phyloP scores from a whole-genome alignment of 257 asterid species.

The Nicotiana undulata region DNA sequence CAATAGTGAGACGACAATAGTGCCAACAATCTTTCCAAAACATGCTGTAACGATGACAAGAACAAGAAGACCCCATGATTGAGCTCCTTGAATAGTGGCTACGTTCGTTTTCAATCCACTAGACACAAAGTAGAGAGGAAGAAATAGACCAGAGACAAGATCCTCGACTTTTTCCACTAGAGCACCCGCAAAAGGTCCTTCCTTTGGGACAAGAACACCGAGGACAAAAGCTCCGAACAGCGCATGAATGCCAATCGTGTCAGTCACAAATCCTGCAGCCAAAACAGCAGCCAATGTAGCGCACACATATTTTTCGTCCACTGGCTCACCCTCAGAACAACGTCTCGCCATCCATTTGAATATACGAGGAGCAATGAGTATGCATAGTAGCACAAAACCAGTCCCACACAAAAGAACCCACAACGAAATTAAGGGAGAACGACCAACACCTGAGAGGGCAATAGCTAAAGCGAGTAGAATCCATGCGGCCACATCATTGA shows the following conservation, averaged over 20 bases:
- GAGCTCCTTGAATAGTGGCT: conserved; percentile 62
- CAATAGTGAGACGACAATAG: conserved; percentile 38
- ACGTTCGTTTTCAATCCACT: conserved; percentile 77
- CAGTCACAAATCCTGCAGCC: conserved; percentile 65
- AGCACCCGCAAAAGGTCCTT: conserved; percentile 70
- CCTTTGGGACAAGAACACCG: conserved; percentile 76
- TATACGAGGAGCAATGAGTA: conserved; percentile 34
- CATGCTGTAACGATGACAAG: conserved; percentile 65
- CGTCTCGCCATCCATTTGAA: conserved; percentile 55
- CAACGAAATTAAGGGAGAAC: conserved; percentile 46
- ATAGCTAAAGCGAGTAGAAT: conserved; percentile 67
- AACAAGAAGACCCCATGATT: conserved; percentile 79
- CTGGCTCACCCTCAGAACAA: conserved; percentile 69
- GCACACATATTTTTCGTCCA: conserved; percentile 56
- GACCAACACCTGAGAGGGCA: conserved; percentile 52
- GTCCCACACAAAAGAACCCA: conserved; percentile 64
- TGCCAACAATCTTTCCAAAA: conserved; percentile 68
- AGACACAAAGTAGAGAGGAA: conserved; percentile 74
- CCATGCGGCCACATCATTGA: conserved; percentile 83
- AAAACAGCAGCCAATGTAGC: conserved; percentile 53
- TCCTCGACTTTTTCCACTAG: conserved; percentile 83
- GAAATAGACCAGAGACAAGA: conserved; percentile 69
- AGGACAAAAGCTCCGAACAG: conserved; percentile 79
- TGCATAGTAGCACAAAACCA: conserved; percentile 39
- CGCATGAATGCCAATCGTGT: conserved; percentile 72